A percentile compares a stretch with the other conserved stretches of the same genome.
Evolutionary conservation across 805 yeast genomes (phyloP).

Genomic region (Barnettozyma wickerhamii): DNA sequence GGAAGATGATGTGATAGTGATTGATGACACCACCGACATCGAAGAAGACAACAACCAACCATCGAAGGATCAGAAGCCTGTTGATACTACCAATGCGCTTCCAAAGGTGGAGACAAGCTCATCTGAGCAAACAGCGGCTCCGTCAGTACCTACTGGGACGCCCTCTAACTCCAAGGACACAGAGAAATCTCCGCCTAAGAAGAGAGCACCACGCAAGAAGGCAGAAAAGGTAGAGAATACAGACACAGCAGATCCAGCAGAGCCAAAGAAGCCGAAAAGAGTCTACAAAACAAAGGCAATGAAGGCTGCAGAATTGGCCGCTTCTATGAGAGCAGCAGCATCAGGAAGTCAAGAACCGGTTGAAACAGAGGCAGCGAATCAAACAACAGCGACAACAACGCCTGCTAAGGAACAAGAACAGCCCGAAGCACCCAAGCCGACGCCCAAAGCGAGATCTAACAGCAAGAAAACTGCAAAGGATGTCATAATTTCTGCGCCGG

Average conservation of each 20-base stretch:
- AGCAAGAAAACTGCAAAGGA: not conserved
- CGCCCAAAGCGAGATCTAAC: not conserved
- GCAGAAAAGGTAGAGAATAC: not conserved
- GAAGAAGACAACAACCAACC: not conserved
- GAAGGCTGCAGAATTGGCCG: conserved; percentile 10
- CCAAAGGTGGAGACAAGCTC: too few relatives aligned
- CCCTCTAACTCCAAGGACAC: too few relatives aligned
- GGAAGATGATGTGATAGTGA: not conserved
- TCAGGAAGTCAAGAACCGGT: not conserved
- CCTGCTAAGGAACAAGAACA: not conserved
- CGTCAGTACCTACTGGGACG: too few relatives aligned
- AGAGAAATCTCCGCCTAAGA: conserved; percentile 1
- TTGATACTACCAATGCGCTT: too few relatives aligned
- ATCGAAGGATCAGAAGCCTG: not conserved
- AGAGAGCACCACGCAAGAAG: not conserved
- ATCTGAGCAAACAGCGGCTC: too few relatives aligned
- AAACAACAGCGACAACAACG: not conserved
- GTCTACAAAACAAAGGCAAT: conserved; percentile 3
- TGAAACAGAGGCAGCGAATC: not conserved
- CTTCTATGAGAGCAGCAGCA: conserved; percentile 8
- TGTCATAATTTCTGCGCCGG: not conserved
- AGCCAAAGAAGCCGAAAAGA: conserved; percentile 5
- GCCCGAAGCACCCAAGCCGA: not conserved
- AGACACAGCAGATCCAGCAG: conserved; percentile 2
- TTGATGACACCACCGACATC: not conserved